Base-by-base conservation (phyloP, 305 asterid genomes). In the Withania somnifera region DNA sequence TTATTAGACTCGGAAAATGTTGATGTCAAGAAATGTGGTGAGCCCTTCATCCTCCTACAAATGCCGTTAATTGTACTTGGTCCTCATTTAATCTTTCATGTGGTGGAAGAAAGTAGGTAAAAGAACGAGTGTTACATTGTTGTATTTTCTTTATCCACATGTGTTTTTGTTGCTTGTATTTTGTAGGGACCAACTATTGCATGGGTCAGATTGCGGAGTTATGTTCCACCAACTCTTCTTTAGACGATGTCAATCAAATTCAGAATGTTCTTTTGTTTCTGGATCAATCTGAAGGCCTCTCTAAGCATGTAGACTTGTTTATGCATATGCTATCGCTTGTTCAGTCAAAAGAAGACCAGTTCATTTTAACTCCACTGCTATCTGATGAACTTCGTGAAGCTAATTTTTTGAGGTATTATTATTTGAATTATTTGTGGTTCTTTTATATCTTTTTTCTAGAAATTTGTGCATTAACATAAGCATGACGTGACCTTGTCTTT, bases 171-270 rank as follows among this genome's bases (percentile, higher is more conserved):
- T 75, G 22, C 61, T 75, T 20, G 80, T 85, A 79, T 61, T 75
- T 90, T 89, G 89, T 97, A 97, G 99, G 98, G 77, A 92, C 89
- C 82, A 93, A 85, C 84, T 97, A 93, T 83, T 93, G 97, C 89
- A 88, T 93, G 95, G 84, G 88, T 82, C 97, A 92, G 91, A 91
- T 93, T 36, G 87, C 86, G 6, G 97, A 92, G 84, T 88, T 93
- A 83, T 86, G 93, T 84, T 87, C 91, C 58, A 85, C 83, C 88
- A 91, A 93, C 7, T 54, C 78, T 83, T 83, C 90, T 78, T 58
- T 90, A 45, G 93, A 89, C 83, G 92, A 94, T 83, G 89, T 89
- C 71, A 92, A 89, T 86, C 89, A 89, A 78, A 88, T 97, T 86
- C 97, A 91, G 86, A 88, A 81, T 22, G 89, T 93, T 85, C 92